phyloP scores from a whole-genome alignment of 208 protist genomes.

The Acanthamoeba healyi region DNA sequence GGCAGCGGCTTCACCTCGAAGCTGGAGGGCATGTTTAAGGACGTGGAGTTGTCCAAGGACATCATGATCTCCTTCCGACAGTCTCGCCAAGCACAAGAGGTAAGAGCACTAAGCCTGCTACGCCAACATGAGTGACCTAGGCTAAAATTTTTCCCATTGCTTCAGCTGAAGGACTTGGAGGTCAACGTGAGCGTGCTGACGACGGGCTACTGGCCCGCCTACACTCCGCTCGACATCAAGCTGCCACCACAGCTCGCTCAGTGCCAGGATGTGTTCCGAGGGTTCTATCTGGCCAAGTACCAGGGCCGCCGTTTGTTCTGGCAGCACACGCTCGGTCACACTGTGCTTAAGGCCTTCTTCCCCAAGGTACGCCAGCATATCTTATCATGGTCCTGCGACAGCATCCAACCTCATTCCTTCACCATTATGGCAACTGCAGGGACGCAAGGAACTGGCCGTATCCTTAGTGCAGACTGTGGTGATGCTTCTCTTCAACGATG shows the following conservation, averaged over 20 bases:
- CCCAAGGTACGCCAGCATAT: constrained; percentile 37
- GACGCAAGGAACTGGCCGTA: constrained; percentile 92
- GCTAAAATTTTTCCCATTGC: background rate
- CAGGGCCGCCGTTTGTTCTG: constrained; percentile 92
- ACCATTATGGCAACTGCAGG: constrained; percentile 22
- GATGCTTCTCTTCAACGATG: constrained; percentile 93
- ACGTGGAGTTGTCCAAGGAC: constrained; percentile 90
- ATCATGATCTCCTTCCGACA: constrained; percentile 82
- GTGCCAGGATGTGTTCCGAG: constrained; percentile 88
- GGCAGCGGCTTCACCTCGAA: constrained; percentile 95
- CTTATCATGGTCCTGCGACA: background rate
- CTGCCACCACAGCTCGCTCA: constrained; percentile 85
- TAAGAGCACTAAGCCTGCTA: background rate
- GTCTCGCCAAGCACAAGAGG: constrained; percentile 11
- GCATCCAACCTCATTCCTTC: background rate
- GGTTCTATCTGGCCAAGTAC: constrained; percentile 93
- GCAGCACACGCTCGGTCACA: constrained; percentile 93
- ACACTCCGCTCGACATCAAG: constrained; percentile 76
- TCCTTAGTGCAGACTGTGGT: constrained; percentile 95
- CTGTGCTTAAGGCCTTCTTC: constrained; percentile 88
- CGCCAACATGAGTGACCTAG: too few species aligned
- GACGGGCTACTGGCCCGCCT: constrained; percentile 93
- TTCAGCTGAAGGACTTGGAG: constrained; percentile 78
- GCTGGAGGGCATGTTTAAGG: constrained; percentile 97
- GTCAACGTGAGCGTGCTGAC: constrained; percentile 95